These are phyloP conservation scores for Penicillium sp. DNA, from an alignment of 2,329 filamentous ascomycete genomes.

Conservation along the genomic window DNA sequence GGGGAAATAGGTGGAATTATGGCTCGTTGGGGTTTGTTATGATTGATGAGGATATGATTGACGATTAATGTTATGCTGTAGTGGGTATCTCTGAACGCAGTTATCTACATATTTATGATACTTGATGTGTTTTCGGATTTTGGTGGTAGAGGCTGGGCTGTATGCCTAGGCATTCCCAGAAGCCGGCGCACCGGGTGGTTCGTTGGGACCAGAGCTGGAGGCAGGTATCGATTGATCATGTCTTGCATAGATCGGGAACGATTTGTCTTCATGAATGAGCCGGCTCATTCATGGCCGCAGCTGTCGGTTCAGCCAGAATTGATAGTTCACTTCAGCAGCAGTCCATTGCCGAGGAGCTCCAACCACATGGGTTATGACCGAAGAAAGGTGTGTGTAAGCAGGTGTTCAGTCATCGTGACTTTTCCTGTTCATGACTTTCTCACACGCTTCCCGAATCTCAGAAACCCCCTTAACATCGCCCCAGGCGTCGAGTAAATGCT, in stretches of 20 bases:
- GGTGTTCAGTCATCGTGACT: slow-evolving; percentile 26
- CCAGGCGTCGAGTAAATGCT: slow-evolving; percentile 42
- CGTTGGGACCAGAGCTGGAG: neutral
- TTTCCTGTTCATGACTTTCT: slow-evolving; percentile 35
- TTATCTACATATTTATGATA: slow-evolving; percentile 1
- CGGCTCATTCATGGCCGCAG: neutral
- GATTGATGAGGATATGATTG: slow-evolving; percentile 4
- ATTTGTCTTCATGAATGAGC: neutral
- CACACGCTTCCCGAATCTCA: slow-evolving; percentile 41
- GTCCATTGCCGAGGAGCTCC: neutral
- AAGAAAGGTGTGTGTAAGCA: neutral
- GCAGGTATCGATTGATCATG: neutral
- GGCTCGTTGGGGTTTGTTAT: neutral
- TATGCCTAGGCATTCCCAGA: neutral
- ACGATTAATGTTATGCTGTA: slow-evolving; percentile 6
- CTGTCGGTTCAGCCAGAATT: neutral
- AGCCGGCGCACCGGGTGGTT: neutral
- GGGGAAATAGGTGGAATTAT: slow-evolving; percentile 21
- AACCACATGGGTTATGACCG: neutral
- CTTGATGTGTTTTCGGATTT: neutral
- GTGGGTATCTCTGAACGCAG: slow-evolving; percentile 14
- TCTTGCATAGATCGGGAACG: neutral
- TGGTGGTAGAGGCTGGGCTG: neutral
- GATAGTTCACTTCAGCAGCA: neutral
- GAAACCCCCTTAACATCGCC: slow-evolving; percentile 43